phyloP scores from a whole-genome alignment of 2,329 filamentous ascomycete species.

The Nothomitra cinnamomea region DNA sequence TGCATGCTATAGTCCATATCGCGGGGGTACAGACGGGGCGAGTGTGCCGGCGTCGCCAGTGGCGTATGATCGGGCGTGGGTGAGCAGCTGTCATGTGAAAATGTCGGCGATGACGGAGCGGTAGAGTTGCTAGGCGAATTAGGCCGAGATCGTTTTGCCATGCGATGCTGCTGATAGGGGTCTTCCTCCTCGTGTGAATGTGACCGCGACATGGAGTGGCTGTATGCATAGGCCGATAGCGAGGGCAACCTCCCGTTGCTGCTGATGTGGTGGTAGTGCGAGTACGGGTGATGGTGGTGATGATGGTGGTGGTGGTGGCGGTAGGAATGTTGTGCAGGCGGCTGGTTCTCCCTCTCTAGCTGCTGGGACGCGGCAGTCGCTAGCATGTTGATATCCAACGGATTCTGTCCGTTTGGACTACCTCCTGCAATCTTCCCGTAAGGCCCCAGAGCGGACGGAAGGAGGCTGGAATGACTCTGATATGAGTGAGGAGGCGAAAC shows the following conservation, averaged over 20 bases:
- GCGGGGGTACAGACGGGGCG: conserved; percentile 72
- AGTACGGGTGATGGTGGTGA: conserved; percentile 15
- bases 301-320: conserved; percentile 20
- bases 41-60: conserved; percentile 90
- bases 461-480: conserved; percentile 40
- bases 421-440: conserved; percentile 24
- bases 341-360: conserved; percentile 43
- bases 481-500: conserved; percentile 89
- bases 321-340: conserved; percentile 17
- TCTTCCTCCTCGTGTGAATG: conserved; percentile 75
- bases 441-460: conserved; percentile 38
- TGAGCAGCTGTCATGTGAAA: conserved; percentile 88
- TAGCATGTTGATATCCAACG: conserved; percentile 49
- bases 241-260: conserved; percentile 48
- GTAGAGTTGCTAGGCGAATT: conserved; percentile 81
- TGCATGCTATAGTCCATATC: conserved; percentile 48
- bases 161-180: conserved; percentile 54
- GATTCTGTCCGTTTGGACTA: conserved; percentile 30
- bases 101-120: conserved; percentile 86
- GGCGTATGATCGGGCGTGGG: conserved; percentile 97
- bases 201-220: conserved; percentile 76
- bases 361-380: conserved; percentile 48
- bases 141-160: conserved; percentile 75
- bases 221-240: conserved; percentile 56
- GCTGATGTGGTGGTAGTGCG: conserved; percentile 25